A percentile compares a stretch with the other conserved stretches of the same genome.
phyloP scores from a whole-genome alignment of 306 rosid genomes.

The Quercus engelmannii region DNA sequence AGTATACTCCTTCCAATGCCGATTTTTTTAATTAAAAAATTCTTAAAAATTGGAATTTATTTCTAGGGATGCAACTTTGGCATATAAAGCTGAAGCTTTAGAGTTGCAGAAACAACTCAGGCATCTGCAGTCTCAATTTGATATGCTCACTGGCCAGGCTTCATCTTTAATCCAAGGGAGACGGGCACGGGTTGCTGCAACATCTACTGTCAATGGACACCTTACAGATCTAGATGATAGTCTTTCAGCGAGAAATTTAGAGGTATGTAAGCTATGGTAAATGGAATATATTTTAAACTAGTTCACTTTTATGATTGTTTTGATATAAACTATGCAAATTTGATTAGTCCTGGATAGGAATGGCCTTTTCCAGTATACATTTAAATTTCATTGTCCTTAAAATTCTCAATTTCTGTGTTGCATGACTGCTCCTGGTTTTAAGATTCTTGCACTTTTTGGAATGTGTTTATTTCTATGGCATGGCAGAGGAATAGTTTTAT shows the following conservation, averaged over 20 bases:
- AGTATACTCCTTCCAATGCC: background rate
- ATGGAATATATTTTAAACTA: background rate
- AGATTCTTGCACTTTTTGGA: background rate
- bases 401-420: background rate
- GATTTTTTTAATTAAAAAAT: background rate
- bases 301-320: background rate
- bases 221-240: constrained; percentile 72
- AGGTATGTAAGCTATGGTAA: constrained; percentile 38
- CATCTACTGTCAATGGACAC: constrained; percentile 86
- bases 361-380: background rate
- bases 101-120: constrained; percentile 75
- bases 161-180: constrained; percentile 88
- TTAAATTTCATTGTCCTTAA: background rate
- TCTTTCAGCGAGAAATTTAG: constrained; percentile 82
- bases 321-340: background rate
- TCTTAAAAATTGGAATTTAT: background rate
- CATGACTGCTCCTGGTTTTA: background rate
- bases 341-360: background rate
- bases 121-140: constrained; percentile 74
- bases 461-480: background rate
- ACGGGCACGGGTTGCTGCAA: constrained; percentile 88
- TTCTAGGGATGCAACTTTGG: constrained; percentile 73
- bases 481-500: background rate
- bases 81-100: constrained; percentile 70
- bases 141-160: constrained; percentile 80